phyloP scores from a whole-genome alignment of 192 early-diverging fungal genomes.

The Linnemannia exigua region DNA sequence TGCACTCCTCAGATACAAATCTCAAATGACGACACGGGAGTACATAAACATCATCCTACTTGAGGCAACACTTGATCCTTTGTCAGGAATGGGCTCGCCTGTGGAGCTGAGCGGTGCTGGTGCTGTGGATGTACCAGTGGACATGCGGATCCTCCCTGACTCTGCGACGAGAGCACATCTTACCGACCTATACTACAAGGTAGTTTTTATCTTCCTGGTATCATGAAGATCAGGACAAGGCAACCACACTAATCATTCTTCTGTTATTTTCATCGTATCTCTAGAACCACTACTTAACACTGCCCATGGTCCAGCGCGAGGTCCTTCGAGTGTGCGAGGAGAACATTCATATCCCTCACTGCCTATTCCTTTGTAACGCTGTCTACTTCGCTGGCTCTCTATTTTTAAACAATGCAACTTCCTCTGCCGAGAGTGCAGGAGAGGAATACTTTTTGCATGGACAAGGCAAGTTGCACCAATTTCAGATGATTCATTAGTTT shows the following conservation, averaged over 20 bases:
- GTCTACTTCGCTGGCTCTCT: conserved; percentile 39
- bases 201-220: not conserved
- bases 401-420: too few species aligned
- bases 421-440: conserved; percentile 39
- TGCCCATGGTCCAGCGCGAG: conserved; percentile 52
- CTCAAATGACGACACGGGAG: too few species aligned
- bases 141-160: conserved; percentile 21
- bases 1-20: too few species aligned
- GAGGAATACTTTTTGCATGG: conserved; percentile 43
- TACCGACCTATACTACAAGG: conserved; percentile 23
- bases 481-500: not conserved
- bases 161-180: conserved; percentile 11
- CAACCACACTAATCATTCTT: too few species aligned
- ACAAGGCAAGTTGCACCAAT: conserved; percentile 24
- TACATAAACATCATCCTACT: too few species aligned
- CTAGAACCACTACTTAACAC: conserved; percentile 36
- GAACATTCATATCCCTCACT: conserved; percentile 52
- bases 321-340: conserved; percentile 49
- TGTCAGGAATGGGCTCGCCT: too few species aligned
- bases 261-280: not conserved
- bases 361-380: conserved; percentile 46
- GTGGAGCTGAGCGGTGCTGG: not conserved
- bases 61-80: too few species aligned
- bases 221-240: too few species aligned
- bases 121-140: not conserved